Evolutionary conservation across 805 yeast genomes (phyloP), one percentile per base, ranked within the genome.

Genomic region (Kodamaea laetipori): DNA sequence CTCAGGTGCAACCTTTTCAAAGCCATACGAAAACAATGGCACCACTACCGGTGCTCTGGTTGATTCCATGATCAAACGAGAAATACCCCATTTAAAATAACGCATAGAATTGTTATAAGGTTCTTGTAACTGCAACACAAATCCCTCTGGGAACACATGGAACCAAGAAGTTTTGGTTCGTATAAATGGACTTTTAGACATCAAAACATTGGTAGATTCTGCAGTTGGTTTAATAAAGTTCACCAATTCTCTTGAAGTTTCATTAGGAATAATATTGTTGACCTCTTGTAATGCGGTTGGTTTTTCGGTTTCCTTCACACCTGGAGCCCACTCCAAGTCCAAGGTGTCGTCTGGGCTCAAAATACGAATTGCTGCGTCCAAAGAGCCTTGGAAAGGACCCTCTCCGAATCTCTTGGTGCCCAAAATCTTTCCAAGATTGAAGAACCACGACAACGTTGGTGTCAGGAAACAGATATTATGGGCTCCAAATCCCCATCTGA

Each of bases 401-500:
- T 75, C 80, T 1, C 98, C 98, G 63, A 90, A 90, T 50, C 99
- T 71, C 54, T 81, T 83, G 1, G 96, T 87, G 1, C 92, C 78
- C 47, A 92, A 67, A n/a, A 90, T 84, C 64, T 90, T 90, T 2
- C 99, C 99, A 47, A 89, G 64, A 18, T 90, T 80, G 69, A 92
- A 92, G 58, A 89, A 90, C 61, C 58, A 72, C 6, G 81, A 63
- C 2, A 76, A 60, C 3, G 72, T 53, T 18, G 63, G 64, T 47
- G 69, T 77, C 17, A 80, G 76, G 64, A 94, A 92, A 60, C 98
- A 92, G 30, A 92, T 79, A 60, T 94, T 90, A 39, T 84, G 80
- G 8, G 99, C 99, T 0, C 95, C 99, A 43, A 94, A 71, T 4
- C 97, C 90, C 98, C 98, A 92, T 56, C 99, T 74, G 42, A 89